phyloP scores from a whole-genome alignment of 805 yeast genomes.

The Komagataella ulmi region DNA sequence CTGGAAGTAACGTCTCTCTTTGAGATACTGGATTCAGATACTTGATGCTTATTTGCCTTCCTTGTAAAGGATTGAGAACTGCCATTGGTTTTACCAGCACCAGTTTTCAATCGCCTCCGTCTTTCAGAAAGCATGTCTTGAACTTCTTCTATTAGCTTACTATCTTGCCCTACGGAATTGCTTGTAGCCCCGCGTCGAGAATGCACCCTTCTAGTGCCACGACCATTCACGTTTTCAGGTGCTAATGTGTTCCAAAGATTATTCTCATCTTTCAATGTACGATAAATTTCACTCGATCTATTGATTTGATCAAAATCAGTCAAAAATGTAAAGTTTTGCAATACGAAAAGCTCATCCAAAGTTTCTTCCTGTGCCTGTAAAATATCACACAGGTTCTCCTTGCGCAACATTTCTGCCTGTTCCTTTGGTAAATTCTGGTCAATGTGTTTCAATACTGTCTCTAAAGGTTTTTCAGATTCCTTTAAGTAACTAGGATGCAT shows the following conservation, averaged over 20 bases:
- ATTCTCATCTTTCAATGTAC: constrained; percentile 16
- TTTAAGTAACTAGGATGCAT: neutral
- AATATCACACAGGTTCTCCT: constrained; percentile 26
- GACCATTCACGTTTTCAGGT: neutral
- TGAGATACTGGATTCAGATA: constrained; percentile 7
- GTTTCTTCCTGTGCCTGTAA: constrained; percentile 31
- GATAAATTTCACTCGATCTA: constrained; percentile 19
- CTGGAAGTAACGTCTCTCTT: constrained; percentile 5
- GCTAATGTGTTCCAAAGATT: constrained; percentile 22
- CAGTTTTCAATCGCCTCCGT: neutral
- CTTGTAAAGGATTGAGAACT: neutral
- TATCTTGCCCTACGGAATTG: neutral
- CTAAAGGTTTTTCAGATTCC: neutral
- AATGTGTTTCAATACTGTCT: neutral
- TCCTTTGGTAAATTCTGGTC: neutral
- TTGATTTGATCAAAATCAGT: constrained; percentile 43
- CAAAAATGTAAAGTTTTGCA: constrained; percentile 46
- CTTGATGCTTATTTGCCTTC: neutral
- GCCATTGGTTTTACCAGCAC: neutral
- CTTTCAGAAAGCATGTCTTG: neutral
- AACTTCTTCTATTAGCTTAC: neutral
- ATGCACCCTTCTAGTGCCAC: neutral
- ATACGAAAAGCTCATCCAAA: constrained; percentile 50
- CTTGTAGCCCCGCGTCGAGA: neutral
- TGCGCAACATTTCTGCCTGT: constrained; percentile 1